Evolutionary conservation across 2,329 filamentous ascomycete genomes (phyloP).

Genomic region (Penicillium sp.): DNA sequence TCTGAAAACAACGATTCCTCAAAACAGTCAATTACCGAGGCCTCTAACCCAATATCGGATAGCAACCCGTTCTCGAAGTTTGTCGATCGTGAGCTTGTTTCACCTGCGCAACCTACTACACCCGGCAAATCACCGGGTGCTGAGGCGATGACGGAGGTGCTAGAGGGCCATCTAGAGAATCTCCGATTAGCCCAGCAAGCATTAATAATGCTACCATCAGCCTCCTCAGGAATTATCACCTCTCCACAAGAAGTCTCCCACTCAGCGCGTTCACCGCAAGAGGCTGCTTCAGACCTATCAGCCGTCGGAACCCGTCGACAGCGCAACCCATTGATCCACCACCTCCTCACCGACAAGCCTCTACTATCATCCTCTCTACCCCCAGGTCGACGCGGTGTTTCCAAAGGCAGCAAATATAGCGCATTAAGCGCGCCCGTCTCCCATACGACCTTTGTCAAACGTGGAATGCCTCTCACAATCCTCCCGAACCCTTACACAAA

Average conservation of each 20-base stretch:
- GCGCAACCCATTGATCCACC: conserved; percentile 88
- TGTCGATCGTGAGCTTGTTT: conserved; percentile 30
- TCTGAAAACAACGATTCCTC: conserved; percentile 16
- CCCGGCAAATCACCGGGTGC: conserved; percentile 4
- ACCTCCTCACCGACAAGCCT: conserved; percentile 91
- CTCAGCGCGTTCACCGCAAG: conserved; percentile 40
- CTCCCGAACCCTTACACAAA: conserved; percentile 66
- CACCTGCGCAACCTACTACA: conserved; percentile 20
- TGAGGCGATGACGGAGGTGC: conserved; percentile 17
- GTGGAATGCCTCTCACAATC: conserved; percentile 83
- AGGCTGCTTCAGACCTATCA: conserved; percentile 34
- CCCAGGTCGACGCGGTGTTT: conserved; percentile 56
- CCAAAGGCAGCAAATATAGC: conserved; percentile 29
- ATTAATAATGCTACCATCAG: conserved; percentile 73
- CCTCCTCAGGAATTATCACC: conserved; percentile 84
- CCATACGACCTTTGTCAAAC: conserved; percentile 80
- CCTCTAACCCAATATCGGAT: conserved; percentile 18
- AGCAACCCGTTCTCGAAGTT: conserved; percentile 49
- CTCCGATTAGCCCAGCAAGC: conserved; percentile 68
- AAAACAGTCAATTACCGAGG: conserved; percentile 11
- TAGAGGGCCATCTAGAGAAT: conserved; percentile 63
- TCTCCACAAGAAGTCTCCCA: conserved; percentile 79
- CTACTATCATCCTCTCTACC: conserved; percentile 89
- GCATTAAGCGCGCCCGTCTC: conserved; percentile 42
- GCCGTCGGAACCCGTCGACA: conserved; percentile 58